Conservation (phyloP, 2,329 filamentous ascomycete genomes). For the Xylariaceae sp. region DNA sequence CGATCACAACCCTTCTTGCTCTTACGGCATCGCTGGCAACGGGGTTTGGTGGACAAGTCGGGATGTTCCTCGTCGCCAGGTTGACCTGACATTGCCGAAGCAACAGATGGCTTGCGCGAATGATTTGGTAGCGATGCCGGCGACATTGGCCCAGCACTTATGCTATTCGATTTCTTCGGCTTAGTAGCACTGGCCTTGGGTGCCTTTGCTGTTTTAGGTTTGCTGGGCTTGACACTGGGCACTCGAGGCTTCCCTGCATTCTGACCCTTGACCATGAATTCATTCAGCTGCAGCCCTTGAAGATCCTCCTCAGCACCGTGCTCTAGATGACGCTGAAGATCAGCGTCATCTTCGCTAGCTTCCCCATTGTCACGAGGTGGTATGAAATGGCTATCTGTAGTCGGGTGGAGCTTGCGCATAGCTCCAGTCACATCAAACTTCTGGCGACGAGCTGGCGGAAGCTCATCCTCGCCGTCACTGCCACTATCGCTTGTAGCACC, state of each 20-base stretch:
- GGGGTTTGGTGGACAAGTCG: slow-evolving; percentile 92
- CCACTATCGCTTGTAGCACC: slow-evolving; percentile 83
- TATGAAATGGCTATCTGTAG: slow-evolving; percentile 59
- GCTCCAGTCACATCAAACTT: slow-evolving; percentile 55
- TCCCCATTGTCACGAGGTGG: slow-evolving; percentile 47
- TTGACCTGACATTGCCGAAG: slow-evolving; percentile 61
- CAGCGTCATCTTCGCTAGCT: slow-evolving; percentile 65
- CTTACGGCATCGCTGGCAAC: slow-evolving; percentile 97
- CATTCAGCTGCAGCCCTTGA: slow-evolving; percentile 49
- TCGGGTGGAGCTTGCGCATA: slow-evolving; percentile 56
- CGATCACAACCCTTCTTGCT: slow-evolving; percentile 99
- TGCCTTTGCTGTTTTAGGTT: slow-evolving; percentile 51
- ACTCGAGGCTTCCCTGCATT: slow-evolving; percentile 42
- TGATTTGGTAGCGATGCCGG: slow-evolving; percentile 69
- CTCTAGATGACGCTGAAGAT: slow-evolving; percentile 59
- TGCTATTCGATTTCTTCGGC: slow-evolving; percentile 56
- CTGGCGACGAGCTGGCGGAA: slow-evolving; percentile 63
- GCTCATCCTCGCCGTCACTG: slow-evolving; percentile 68
- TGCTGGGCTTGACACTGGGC: slow-evolving; percentile 49
- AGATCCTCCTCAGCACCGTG: slow-evolving; percentile 48
- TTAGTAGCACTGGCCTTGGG: slow-evolving; percentile 54
- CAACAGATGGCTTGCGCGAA: slow-evolving; percentile 76
- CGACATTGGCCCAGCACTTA: slow-evolving; percentile 59
- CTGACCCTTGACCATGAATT: slow-evolving; percentile 50
- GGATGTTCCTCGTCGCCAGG: slow-evolving; percentile 87